phyloP scores from a whole-genome alignment of 164 flowering plant species.

The Magnolia kwangsiensis region DNA sequence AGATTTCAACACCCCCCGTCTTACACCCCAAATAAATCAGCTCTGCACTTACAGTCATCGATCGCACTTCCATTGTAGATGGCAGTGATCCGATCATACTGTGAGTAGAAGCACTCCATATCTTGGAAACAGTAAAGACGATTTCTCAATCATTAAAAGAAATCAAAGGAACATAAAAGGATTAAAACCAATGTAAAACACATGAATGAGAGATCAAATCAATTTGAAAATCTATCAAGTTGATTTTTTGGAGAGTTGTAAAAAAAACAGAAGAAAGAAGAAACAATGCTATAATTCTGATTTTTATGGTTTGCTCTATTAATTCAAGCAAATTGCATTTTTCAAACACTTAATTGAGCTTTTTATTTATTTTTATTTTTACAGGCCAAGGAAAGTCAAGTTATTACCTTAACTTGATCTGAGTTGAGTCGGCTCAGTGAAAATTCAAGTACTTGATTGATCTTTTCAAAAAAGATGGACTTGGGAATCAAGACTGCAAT shows the following conservation, averaged over 20 bases:
- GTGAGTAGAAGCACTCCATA: constrained; percentile 54
- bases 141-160: constrained; percentile 2
- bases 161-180: not conserved
- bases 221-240: not conserved
- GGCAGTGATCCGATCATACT: constrained; percentile 48
- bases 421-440: too few relatives aligned
- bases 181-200: not conserved
- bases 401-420: too few relatives aligned
- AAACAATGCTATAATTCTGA: too few relatives aligned
- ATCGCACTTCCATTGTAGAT: constrained; percentile 42
- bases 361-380: too few relatives aligned
- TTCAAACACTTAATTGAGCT: not conserved
- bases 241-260: not conserved
- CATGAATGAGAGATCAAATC: not conserved
- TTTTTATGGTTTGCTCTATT: not conserved
- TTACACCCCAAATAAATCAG: constrained; percentile 72
- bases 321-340: too few relatives aligned
- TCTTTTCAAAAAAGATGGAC: not conserved
- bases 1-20: constrained; percentile 57
- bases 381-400: not conserved
- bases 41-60: constrained; percentile 65
- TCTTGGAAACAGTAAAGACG: constrained; percentile 29
- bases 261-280: too few relatives aligned
- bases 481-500: not conserved
- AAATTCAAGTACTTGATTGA: too few relatives aligned